Base-by-base conservation (phyloP, 2,329 filamentous ascomycete species). In the Aspergillus pseudonomiae region DNA sequence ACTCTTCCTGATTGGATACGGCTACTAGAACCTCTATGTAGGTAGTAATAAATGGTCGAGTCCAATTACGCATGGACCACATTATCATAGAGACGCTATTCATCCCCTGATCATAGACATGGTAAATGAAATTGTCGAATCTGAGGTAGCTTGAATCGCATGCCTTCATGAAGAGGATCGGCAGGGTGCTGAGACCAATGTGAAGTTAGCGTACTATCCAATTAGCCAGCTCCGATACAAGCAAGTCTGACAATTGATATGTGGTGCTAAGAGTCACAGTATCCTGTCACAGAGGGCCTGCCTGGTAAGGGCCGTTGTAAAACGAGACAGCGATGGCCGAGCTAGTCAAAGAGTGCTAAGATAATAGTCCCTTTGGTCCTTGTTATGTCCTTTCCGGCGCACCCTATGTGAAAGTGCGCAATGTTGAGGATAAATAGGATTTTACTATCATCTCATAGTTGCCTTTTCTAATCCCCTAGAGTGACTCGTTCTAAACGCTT, bases 401-500 rank as follows among this genome's bases (percentile, higher is more conserved):
- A 10, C 43, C 43, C 24, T 10, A 16, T 48, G 21, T 48, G 45
- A 14, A 19, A n/a, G 28, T n/a, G 48, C 9, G 28, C 16, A 16
- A 52, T 16, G 28, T 52, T 28, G 28, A 52, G 9, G 28, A 52
- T 9, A 34, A 19, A 9, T 32, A n/a, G 7, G 16, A 32, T 30
- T 55, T 41, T 34, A 24, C 32, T 39, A 24, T 34, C 30, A 10
- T 28, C 21, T 36, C 24, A 28, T 39, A n/a, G n/a, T 52, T 53
- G 57, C 21, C 43, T 39, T 50, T 32, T 59, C 46, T 64, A 62
- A 50, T 60, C 58, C 4, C 36, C 54, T 32, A 80, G 69, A 24
- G 69, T 63, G n/a, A 85, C 75, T 50, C 78, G 78, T 64, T 96
- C 92, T 64, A 89, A 79, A 32, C 76, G 85, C 61, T 88, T 87